Evolutionary conservation across 2,329 filamentous ascomycete species (phyloP), one percentile per base, ranked within the genome.

Genomic region (Xylariaceae sp.): DNA sequence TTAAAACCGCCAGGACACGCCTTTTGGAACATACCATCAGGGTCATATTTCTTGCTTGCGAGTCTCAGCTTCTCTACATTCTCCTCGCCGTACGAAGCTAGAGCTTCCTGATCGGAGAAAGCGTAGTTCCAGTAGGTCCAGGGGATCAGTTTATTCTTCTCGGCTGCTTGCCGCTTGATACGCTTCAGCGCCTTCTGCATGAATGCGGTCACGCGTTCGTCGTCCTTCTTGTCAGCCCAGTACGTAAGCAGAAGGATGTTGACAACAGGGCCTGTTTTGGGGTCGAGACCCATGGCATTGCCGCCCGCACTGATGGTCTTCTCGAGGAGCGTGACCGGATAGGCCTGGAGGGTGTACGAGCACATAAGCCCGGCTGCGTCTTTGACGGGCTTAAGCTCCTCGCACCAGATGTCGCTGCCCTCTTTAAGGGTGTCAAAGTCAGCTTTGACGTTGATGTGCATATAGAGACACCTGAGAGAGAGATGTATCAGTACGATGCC

Each of bases 71-170:
- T 17, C 11, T 10, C 27, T 48, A 56, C 57, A 47, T 51, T 59
- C 33, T 53, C 55, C 19, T 30, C 15, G 7, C 52, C 52, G 33
- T 59, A 63, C 19, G 56, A 57, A 3, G 22, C n/a, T 11, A 58
- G 54, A 10, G 55, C 49, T 35, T 60, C 44, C 49, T 62, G 58
- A n/a, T 47, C 33, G 12, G 10, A 12, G 33, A 42, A 55, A 11
- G 60, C 55, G 36, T 62, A 60, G 47, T 61, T 61, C 56, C 58
- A 39, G 44, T 58, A 62, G 31, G 48, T 51, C 45, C 54, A 61
- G 9, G 51, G 39, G 12, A 60, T 47, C 6, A 44, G 10, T 17
- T 51, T 54, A 5, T 49, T 49, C 36, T 47, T 57, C 2, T 31
- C 17, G 4, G 11, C 44, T 6, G 59, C 58, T 14, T 59, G 49